These are phyloP conservation scores for Aristolochia contorta DNA, from an alignment of 164 flowering plant species.

Conservation along the genomic window DNA sequence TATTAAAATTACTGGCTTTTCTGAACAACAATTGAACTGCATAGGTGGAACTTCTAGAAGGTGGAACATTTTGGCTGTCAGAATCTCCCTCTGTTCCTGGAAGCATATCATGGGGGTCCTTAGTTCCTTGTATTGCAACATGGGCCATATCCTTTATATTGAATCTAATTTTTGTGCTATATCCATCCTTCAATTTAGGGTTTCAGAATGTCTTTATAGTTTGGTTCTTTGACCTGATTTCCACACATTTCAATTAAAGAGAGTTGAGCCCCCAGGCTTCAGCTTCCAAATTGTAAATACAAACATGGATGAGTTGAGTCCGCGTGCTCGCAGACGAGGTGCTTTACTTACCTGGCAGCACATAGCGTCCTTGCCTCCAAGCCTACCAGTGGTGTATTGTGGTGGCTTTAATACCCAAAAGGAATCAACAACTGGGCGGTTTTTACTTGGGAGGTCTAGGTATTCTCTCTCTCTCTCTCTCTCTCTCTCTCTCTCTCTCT, in stretches of 20 bases:
- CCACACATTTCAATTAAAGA: slow-evolving; percentile 94
- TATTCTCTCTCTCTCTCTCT: slow-evolving; percentile 13
- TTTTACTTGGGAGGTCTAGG: slow-evolving; percentile 97
- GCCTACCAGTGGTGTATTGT: slow-evolving; percentile 86
- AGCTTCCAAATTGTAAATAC: slow-evolving; percentile 92
- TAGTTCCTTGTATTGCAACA: slow-evolving; percentile 83
- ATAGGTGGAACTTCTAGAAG: slow-evolving; percentile 90
- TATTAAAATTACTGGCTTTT: too few species aligned
- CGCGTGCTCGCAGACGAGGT: slow-evolving; percentile 91
- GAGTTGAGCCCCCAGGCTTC: slow-evolving; percentile 92
- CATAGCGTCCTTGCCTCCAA: slow-evolving; percentile 94
- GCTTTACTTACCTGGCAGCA: slow-evolving; percentile 99
- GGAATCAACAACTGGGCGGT: slow-evolving; percentile 93
- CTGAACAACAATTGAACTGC: not conserved
- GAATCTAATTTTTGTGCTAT: not conserved
- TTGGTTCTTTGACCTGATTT: slow-evolving; percentile 59
- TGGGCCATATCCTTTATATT: slow-evolving; percentile 88
- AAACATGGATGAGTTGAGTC: slow-evolving; percentile 80
- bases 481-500: not conserved
- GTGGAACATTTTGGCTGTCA: slow-evolving; percentile 96
- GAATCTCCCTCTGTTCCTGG: slow-evolving; percentile 98
- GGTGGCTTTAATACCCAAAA: slow-evolving; percentile 96
- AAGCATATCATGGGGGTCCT: slow-evolving; percentile 86
- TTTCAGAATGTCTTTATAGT: not conserved
- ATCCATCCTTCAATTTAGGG: not conserved